Evolutionary conservation across 2,329 filamentous ascomycete genomes (phyloP), one percentile per base, ranked within the genome.

Genomic region (Fusarium longipes): DNA sequence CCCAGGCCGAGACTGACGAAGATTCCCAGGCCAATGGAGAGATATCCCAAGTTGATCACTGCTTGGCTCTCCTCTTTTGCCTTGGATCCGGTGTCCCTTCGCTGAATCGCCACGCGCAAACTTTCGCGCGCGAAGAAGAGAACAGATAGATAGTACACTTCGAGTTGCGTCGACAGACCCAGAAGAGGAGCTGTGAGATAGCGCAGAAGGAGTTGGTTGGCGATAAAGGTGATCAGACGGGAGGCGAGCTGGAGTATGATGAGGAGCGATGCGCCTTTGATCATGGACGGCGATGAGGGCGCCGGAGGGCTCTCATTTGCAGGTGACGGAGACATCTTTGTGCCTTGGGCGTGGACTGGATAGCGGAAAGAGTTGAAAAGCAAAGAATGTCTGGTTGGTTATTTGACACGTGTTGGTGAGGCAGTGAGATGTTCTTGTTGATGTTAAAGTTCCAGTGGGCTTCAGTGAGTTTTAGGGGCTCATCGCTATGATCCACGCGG

Each of bases 41-140:
- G 80, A 77, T 97, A 96, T 2, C 93, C 92, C 36, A 97, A 83
- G 74, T 99, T 99, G 78, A 98, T 87, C 40, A 95, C 89, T 4
- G 91, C 88, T 77, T 98, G 95, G 12, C 86, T 82, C 59, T 82
- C 83, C 36, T 71, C 33, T 25, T 50, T 51, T 8, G 45, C 54
- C 17, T 70, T 52, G 15, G 50, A 53, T 1, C 45, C 59, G 6
- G 68, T 70, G n/a, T 70, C 65, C 70, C 94, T 91, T 50, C 96
- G 86, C 79, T 98, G 95, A 33, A 97, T 87, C 25, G 95, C 93
- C n/a, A 97, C 91, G 17, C 96, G 90, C 47, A 98, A 82, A 73
- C 91, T 95, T 79, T 99, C 96, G 36, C 96, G 87, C 0, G 96
- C 91, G 74, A 99, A 98, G 78, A 97, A 97, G 1, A 99, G 85